Evolutionary conservation across 108 stramenopile species (phyloP).

Genomic region (Conticribra weissflogii): DNA sequence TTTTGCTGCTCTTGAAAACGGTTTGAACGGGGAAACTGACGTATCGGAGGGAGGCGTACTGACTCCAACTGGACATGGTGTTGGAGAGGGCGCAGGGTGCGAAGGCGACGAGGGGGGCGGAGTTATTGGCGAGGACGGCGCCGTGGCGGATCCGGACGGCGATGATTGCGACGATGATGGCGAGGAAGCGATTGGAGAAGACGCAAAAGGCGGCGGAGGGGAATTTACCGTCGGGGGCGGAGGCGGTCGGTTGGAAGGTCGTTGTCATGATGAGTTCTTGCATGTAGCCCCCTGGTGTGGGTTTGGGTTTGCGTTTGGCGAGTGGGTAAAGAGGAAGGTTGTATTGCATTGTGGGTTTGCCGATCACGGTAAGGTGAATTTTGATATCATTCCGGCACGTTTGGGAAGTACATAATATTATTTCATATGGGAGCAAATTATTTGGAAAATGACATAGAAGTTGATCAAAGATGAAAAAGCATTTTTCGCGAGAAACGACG

Average conservation of each 20-base stretch:
- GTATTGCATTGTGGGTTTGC: too few relatives aligned
- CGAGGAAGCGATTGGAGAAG: slow-evolving; percentile 96
- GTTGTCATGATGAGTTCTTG: slow-evolving; percentile 98
- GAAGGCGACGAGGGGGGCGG: slow-evolving; percentile 90
- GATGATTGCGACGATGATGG: slow-evolving; percentile 91
- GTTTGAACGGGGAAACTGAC: slow-evolving; percentile 98
- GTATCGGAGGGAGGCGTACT: slow-evolving; percentile 96
- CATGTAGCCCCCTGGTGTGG: slow-evolving; percentile 87
- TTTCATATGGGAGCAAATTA: too few relatives aligned
- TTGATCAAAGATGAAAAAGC: too few relatives aligned
- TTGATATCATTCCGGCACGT: too few relatives aligned
- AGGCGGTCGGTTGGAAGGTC: slow-evolving; percentile 75
- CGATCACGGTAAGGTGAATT: too few relatives aligned
- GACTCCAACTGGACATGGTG: slow-evolving; percentile 95
- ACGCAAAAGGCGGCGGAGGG: slow-evolving; percentile 96
- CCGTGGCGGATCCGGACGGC: slow-evolving; percentile 85
- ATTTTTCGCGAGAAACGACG: too few relatives aligned
- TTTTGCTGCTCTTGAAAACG: slow-evolving; percentile 96
- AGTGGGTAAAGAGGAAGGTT: slow-evolving; percentile 26
- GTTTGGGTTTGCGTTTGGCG: too few relatives aligned
- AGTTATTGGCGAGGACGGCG: slow-evolving; percentile 74
- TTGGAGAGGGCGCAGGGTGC: slow-evolving; percentile 95
- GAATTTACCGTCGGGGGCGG: slow-evolving; percentile 84
- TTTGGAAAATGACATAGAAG: too few relatives aligned
- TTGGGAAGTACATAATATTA: too few relatives aligned